A percentile compares a stretch with the other conserved stretches of the same genome.
Conservation (phyloP, 2,329 filamentous ascomycete species). For the Allantophomopsis lycopodina region DNA sequence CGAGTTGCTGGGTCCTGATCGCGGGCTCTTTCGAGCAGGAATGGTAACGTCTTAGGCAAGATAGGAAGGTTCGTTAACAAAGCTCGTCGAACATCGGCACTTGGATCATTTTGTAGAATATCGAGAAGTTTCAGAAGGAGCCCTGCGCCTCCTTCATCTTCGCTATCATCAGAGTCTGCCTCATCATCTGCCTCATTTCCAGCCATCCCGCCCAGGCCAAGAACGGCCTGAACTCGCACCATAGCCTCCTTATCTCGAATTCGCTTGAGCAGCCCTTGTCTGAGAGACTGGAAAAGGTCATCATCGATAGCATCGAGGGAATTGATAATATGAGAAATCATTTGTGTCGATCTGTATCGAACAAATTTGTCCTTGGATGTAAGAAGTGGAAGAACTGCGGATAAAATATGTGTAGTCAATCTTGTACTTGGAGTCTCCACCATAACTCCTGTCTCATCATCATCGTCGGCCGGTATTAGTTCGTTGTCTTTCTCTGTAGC, state of each 20-base stretch:
- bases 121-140: conserved; percentile 75
- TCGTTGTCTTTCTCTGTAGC: conserved; percentile 58
- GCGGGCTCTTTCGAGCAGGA: conserved; percentile 77
- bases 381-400: conserved; percentile 61
- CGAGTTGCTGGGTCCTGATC: conserved; percentile 79
- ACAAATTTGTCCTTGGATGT: conserved; percentile 85
- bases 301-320: conserved; percentile 86
- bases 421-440: conserved; percentile 76
- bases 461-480: conserved; percentile 43
- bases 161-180: conserved; percentile 55
- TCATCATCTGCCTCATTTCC: conserved; percentile 63
- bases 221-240: conserved; percentile 81
- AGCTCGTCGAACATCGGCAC: conserved; percentile 81
- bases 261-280: conserved; percentile 67
- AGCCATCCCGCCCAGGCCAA: conserved; percentile 76
- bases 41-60: conserved; percentile 67
- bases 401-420: conserved; percentile 62
- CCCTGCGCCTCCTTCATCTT: conserved; percentile 53
- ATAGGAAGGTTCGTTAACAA: conserved; percentile 86
- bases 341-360: conserved; percentile 77
- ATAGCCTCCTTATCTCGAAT: conserved; percentile 90
- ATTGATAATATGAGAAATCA: conserved; percentile 84
- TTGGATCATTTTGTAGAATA: conserved; percentile 85
- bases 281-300: conserved; percentile 72
- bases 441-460: conserved; percentile 56